Conservation (phyloP, 2,329 filamentous ascomycete genomes). For the Dothideomycetidae sp. region DNA sequence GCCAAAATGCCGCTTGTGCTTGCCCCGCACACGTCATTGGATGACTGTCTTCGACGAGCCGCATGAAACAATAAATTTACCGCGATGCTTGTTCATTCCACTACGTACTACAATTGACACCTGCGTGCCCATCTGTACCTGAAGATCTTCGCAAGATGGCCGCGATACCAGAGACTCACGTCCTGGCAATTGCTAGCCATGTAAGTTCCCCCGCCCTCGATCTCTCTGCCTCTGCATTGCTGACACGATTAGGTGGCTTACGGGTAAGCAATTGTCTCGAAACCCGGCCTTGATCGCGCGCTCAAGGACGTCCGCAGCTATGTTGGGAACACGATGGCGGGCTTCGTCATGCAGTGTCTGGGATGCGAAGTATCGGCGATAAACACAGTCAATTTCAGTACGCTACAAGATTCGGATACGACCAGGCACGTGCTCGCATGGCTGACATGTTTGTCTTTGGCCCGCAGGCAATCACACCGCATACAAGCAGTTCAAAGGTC, state of each 20-base stretch:
- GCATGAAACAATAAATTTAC: too few relatives aligned
- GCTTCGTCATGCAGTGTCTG: slow-evolving; percentile 82
- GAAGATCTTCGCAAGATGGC: too few relatives aligned
- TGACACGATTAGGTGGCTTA: slow-evolving; percentile 49
- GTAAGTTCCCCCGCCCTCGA: slow-evolving; percentile 42
- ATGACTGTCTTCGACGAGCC: too few relatives aligned
- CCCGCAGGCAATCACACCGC: slow-evolving; percentile 79
- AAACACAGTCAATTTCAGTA: slow-evolving; percentile 97
- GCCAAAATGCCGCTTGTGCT: too few relatives aligned
- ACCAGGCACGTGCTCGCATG: background rate
- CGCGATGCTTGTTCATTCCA: too few relatives aligned
- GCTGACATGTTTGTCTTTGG: background rate
- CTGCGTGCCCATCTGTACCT: too few relatives aligned
- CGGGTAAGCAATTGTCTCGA: slow-evolving; percentile 42
- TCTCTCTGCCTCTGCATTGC: slow-evolving; percentile 19
- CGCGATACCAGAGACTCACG: slow-evolving; percentile 46
- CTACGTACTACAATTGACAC: too few relatives aligned
- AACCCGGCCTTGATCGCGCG: background rate
- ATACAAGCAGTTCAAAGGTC: slow-evolving; percentile 79
- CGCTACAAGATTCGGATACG: slow-evolving; percentile 22
- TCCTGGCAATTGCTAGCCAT: slow-evolving; percentile 88
- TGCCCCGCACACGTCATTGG: too few relatives aligned
- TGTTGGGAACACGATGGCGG: slow-evolving; percentile 95
- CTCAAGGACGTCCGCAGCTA: slow-evolving; percentile 44
- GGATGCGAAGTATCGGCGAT: slow-evolving; percentile 88